Evolutionary conservation across 805 yeast genomes (phyloP), one percentile per base, ranked within the genome.

Genomic region (Wickerhamomyces canadensis): DNA sequence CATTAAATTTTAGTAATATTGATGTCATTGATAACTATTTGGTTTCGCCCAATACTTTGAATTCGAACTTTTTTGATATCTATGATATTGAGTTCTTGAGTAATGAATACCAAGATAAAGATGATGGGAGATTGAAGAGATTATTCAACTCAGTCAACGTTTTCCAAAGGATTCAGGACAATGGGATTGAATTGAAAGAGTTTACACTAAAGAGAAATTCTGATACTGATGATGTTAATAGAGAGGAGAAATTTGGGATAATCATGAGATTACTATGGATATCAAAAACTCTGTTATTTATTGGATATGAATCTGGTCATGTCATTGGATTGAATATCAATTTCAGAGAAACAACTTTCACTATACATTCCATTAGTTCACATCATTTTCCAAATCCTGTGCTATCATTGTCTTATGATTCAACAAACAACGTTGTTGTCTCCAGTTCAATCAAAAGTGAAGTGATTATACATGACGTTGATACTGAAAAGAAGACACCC

Each of bases 291-390:
- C 38, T 57, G 1, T 50, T 76, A 14, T 57, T 58, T 14, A 63
- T 80, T 6, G 95, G 94, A 1, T 85, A 72, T 51, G 95, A 85
- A 54, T 78, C 84, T 14, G 95, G 95, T 0, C 78, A 74, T 47
- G 66, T 76, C 6, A 58, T 61, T 1, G 48, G 59, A 1, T 61
- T 52, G 21, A 35, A 45, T 11, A 22, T 72, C 4, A 28, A 49
- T 13, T n/a, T 30, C 12, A 34, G 34, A 4, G n/a, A 21, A 1
- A 31, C n/a, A 17, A 30, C 27, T n/a, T 42, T 21, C 19, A 23
- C 39, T 13, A 36, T 54, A 1, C n/a, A 40, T 12, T 28, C 47
- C 1, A 47, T 52, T 24, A 24, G 41, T 9, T 41, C 47, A 26
- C 46, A 53, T 4, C 79, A 74, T 43, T 53, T 48, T 9, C 85